phyloP scores from a whole-genome alignment of 2,329 filamentous ascomycete species.

The Teratosphaeria zuluensis region DNA sequence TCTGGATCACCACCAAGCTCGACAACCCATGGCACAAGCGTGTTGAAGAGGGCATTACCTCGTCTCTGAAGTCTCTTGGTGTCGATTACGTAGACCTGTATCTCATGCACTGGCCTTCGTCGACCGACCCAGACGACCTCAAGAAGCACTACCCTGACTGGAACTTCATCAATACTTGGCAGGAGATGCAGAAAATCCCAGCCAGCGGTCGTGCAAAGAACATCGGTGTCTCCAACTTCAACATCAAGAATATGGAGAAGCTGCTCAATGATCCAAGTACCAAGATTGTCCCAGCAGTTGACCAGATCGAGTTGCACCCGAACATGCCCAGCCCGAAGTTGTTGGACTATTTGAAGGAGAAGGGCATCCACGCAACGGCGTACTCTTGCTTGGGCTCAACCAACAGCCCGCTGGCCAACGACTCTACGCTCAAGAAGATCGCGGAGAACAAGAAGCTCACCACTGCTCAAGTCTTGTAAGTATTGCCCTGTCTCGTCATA shows the following conservation, averaged over 20 bases:
- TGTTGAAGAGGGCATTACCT: slow-evolving; percentile 51
- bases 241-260: slow-evolving; percentile 68
- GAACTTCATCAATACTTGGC: slow-evolving; percentile 73
- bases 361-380: slow-evolving; percentile 65
- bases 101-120: slow-evolving; percentile 63
- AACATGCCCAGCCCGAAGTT: slow-evolving; percentile 75
- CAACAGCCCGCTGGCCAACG: slow-evolving; percentile 60
- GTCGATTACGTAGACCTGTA: slow-evolving; percentile 61
- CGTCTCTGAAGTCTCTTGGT: slow-evolving; percentile 51
- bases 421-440: slow-evolving; percentile 48
- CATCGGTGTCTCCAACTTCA: slow-evolving; percentile 75
- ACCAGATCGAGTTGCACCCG: slow-evolving; percentile 75
- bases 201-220: slow-evolving; percentile 63
- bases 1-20: slow-evolving; percentile 75
- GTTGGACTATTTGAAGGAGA: slow-evolving; percentile 59
- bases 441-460: slow-evolving; percentile 59
- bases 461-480: slow-evolving; percentile 59
- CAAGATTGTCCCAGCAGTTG: slow-evolving; percentile 59
- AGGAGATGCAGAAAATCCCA: slow-evolving; percentile 38
- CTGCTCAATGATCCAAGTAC: slow-evolving; percentile 53
- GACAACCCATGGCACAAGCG: slow-evolving; percentile 70
- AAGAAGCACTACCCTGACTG: slow-evolving; percentile 66
- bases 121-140: slow-evolving; percentile 50
- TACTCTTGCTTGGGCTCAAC: slow-evolving; percentile 67
- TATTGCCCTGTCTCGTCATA: neutral